These are phyloP conservation scores for Fragilaria crotonensis DNA, from an alignment of 108 stramenopile genomes.

Conservation along the genomic window DNA sequence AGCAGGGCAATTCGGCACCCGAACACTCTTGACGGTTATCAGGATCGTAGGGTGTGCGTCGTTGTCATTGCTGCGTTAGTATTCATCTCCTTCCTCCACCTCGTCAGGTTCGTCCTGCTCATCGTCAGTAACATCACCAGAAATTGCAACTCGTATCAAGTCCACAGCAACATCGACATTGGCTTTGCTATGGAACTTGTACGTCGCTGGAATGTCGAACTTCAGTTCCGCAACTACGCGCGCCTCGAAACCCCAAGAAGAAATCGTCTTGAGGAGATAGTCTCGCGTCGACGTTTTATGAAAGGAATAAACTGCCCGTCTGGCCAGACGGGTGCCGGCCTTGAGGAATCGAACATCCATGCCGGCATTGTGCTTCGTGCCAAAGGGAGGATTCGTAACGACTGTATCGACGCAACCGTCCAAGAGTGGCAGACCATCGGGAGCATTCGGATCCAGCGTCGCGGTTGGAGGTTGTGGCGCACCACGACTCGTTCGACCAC, in stretches of 20 bases:
- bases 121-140: no score
- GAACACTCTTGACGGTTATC: no score
- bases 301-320: conserved; percentile 87
- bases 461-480: conserved; percentile 13
- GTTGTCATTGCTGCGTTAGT: no score
- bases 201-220: conserved; percentile 90
- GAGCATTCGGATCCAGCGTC: conserved; percentile 17
- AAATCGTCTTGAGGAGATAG: conserved; percentile 49
- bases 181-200: conserved; percentile 86
- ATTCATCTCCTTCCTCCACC: no score
- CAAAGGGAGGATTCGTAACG: conserved; percentile 86
- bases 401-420: conserved; percentile 71
- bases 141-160: conserved; percentile 64
- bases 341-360: conserved; percentile 76
- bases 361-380: conserved; percentile 85
- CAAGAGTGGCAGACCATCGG: conserved; percentile 61
- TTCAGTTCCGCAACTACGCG: conserved; percentile 89
- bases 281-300: conserved; percentile 90
- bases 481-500: conserved; percentile 1
- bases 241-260: conserved; percentile 63
- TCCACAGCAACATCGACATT: conserved; percentile 90
- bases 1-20: no score
- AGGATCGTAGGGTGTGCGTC: no score
- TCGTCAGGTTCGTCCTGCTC: no score
- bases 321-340: conserved; percentile 56